These are phyloP conservation scores for Entamoeba dispar DNA, from an alignment of 208 protist genomes.

Conservation along the genomic window DNA sequence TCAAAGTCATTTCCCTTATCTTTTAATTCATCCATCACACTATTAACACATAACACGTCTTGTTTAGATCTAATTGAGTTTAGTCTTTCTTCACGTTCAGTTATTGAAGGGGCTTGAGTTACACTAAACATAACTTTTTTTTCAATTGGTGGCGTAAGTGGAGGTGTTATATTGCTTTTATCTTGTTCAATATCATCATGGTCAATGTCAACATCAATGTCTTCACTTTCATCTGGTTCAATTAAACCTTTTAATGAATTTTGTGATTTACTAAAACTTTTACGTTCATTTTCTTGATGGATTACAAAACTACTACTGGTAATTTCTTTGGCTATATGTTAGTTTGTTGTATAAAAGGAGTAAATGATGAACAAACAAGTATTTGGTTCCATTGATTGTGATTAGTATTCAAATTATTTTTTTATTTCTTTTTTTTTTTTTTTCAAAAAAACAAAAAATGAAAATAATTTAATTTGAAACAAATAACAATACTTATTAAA, in stretches of 20 bases:
- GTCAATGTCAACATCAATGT: background rate
- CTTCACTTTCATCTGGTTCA: background rate
- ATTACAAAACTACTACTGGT: background rate
- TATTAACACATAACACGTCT: background rate
- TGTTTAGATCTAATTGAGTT: background rate
- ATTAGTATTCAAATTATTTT: too few species aligned
- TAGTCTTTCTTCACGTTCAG: background rate
- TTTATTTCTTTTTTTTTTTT: too few species aligned
- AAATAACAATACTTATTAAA: too few species aligned
- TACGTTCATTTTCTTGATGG: background rate
- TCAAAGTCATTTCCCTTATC: background rate
- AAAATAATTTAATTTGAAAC: too few species aligned
- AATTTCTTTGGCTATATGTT: too few species aligned
- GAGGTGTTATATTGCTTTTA: background rate
- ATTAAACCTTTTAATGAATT: background rate
- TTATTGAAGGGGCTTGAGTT: background rate
- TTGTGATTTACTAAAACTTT: background rate
- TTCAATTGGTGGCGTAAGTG: background rate
- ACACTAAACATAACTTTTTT: background rate
- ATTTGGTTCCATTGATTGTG: too few species aligned
- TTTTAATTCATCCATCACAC: background rate
- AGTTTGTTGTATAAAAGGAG: too few species aligned
- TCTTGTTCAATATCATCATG: background rate
- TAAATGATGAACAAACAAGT: too few species aligned
- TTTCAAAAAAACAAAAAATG: too few species aligned